Conservation (phyloP, 2,329 filamentous ascomycete species). For the Grosmannia penicillata region DNA sequence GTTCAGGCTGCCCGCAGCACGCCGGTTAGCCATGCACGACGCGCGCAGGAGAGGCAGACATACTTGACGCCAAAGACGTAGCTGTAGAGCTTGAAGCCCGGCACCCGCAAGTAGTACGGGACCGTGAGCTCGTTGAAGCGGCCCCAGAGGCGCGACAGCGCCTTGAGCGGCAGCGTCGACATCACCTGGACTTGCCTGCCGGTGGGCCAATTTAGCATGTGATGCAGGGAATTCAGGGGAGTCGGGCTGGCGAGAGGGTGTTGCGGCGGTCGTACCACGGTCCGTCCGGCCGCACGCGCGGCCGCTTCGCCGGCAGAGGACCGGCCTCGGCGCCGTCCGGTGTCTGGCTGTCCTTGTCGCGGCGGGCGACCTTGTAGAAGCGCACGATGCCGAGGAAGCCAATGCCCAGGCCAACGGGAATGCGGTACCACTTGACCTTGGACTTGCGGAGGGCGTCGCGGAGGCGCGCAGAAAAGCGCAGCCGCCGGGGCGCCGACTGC, state of each 20-base stretch:
- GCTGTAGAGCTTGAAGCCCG: conserved; percentile 83
- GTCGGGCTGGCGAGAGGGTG: too few relatives aligned
- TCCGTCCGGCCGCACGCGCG: conserved; percentile 62
- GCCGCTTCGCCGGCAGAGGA: conserved; percentile 30
- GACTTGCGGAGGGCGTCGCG: conserved; percentile 33
- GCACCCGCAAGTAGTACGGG: conserved; percentile 74
- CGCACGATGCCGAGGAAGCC: conserved; percentile 72
- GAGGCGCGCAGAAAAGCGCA: conserved; percentile 35
- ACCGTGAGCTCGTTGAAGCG: conserved; percentile 81
- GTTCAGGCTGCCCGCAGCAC: conserved; percentile 41
- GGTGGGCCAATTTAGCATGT: too few relatives aligned
- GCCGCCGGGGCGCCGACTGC: conserved; percentile 28
- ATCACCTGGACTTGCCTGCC: conserved; percentile 74
- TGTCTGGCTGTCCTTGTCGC: conserved; percentile 36
- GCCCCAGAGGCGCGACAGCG: conserved; percentile 78
- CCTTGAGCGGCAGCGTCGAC: conserved; percentile 84
- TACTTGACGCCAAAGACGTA: conserved; percentile 80
- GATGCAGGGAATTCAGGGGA: too few relatives aligned
- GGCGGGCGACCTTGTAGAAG: conserved; percentile 56
- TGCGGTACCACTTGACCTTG: conserved; percentile 74
- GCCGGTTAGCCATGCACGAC: neutral
- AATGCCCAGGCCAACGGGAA: conserved; percentile 74
- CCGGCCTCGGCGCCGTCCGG: conserved; percentile 23
- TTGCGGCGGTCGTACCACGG: conserved; percentile 57
- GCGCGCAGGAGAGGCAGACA: neutral